Percentiles rank a stretch among this genome's conserved stretches.
Conservation (phyloP, 2,329 filamentous ascomycete genomes). For the Apiospora hydei region DNA sequence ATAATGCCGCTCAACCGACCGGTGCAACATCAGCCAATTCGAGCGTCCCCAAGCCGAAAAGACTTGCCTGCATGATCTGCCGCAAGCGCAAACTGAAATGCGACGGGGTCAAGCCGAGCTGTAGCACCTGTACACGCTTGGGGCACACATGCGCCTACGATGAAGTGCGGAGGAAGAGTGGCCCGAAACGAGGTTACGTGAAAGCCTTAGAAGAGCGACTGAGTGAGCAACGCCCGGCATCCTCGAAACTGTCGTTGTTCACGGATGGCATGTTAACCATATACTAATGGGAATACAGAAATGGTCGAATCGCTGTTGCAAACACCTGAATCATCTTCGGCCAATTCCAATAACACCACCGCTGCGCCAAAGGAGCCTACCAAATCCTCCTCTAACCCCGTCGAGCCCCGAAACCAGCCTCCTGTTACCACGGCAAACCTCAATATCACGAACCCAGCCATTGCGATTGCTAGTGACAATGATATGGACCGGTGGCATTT, state of each 20-base stretch:
- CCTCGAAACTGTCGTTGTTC: slow-evolving; percentile 27
- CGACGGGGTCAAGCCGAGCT: slow-evolving; percentile 84
- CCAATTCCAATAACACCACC: slow-evolving; percentile 34
- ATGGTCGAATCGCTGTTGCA: slow-evolving; percentile 93
- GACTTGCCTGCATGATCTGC: slow-evolving; percentile 94
- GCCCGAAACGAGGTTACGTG: slow-evolving; percentile 92
- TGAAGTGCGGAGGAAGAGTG: slow-evolving; percentile 91
- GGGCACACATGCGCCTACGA: slow-evolving; percentile 90
- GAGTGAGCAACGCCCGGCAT: slow-evolving; percentile 63
- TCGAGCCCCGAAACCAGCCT: slow-evolving; percentile 45
- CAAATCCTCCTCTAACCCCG: slow-evolving; percentile 33
- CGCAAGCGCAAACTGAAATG: slow-evolving; percentile 91
- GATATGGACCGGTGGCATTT: slow-evolving; percentile 65
- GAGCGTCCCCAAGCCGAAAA: slow-evolving; percentile 80
- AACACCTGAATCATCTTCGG: slow-evolving; percentile 67
- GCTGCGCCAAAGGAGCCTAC: slow-evolving; percentile 36
- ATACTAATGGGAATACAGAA: slow-evolving; percentile 58
- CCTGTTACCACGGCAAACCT: slow-evolving; percentile 47
- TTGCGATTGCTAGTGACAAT: slow-evolving; percentile 54
- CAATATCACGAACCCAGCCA: slow-evolving; percentile 52
- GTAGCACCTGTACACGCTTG: slow-evolving; percentile 86
- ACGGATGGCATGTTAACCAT: slow-evolving; percentile 25
- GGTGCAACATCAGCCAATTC: slow-evolving; percentile 54
- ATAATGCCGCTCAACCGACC: slow-evolving; percentile 43
- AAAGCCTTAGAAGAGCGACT: slow-evolving; percentile 92